These are phyloP conservation scores for Yamagishiella unicocca DNA, from an alignment of 139 green algal genomes.

Conservation along the genomic window DNA sequence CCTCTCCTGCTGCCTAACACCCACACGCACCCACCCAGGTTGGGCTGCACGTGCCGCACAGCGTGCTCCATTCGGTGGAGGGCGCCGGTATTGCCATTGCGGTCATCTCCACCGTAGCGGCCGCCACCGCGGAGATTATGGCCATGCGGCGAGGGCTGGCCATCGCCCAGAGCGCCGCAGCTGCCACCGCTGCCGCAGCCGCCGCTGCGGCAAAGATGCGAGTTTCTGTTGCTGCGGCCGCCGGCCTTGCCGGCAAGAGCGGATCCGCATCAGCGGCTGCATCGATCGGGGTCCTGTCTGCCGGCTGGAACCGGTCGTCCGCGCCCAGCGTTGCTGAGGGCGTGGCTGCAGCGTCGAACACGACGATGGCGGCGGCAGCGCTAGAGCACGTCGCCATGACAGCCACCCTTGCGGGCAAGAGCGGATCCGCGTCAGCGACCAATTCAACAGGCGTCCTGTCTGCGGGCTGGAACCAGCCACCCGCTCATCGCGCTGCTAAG, in stretches of 20 bases:
- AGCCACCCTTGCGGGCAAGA: background rate
- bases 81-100: conserved; percentile 54
- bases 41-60: conserved; percentile 56
- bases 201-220: background rate
- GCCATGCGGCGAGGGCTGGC: conserved; percentile 24
- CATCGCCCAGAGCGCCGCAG: background rate
- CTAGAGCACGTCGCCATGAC: background rate
- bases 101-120: conserved; percentile 58
- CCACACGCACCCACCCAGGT: conserved; percentile 35
- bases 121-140: conserved; percentile 45
- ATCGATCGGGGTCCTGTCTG: background rate
- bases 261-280: background rate
- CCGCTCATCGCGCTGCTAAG: too few species aligned
- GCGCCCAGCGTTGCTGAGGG: too few species aligned
- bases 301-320: conserved; percentile 8
- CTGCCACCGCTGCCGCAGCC: background rate
- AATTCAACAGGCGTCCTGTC: background rate
- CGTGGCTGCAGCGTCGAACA: too few species aligned
- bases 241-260: background rate
- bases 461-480: background rate
- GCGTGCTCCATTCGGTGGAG: conserved; percentile 59
- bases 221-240: background rate
- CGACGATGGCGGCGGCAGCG: too few species aligned
- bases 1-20: too few species aligned
- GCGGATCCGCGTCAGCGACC: background rate